phyloP scores from a whole-genome alignment of 2,329 filamentous ascomycete genomes.

The Ascochyta fabae region DNA sequence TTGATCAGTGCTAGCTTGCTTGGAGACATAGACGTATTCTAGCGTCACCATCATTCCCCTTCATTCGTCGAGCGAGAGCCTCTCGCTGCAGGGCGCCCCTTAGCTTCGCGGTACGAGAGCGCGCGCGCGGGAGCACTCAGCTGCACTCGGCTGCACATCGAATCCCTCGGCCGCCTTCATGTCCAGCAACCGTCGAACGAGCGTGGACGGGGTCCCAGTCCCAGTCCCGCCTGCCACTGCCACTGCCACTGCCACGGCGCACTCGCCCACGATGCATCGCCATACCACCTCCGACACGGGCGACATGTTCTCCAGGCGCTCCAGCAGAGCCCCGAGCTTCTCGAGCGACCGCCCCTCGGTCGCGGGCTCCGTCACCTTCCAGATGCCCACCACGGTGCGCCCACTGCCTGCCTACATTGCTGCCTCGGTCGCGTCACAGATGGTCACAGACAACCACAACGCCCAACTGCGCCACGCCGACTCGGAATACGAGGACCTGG shows the following conservation, averaged over 20 bases:
- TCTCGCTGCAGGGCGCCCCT: slow-evolving; percentile 24
- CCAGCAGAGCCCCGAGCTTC: slow-evolving; percentile 59
- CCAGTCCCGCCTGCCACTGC: too few species aligned
- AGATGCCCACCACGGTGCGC: slow-evolving; percentile 71
- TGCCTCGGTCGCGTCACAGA: slow-evolving; percentile 84
- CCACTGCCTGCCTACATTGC: slow-evolving; percentile 89
- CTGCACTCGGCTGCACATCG: slow-evolving; percentile 4
- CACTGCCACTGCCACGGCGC: slow-evolving; percentile 5
- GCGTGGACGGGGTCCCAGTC: slow-evolving; percentile 5
- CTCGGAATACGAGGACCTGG: slow-evolving; percentile 63
- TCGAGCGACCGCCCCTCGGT: slow-evolving; percentile 74
- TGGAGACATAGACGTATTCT: slow-evolving; percentile 15
- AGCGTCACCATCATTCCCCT: slow-evolving; percentile 19
- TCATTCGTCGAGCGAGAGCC: slow-evolving; percentile 16
- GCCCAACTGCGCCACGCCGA: slow-evolving; percentile 72
- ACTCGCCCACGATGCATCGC: slow-evolving; percentile 39
- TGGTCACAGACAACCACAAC: slow-evolving; percentile 87
- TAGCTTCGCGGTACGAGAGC: slow-evolving; percentile 21
- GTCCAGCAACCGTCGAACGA: slow-evolving; percentile 10
- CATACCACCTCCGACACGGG: slow-evolving; percentile 45
- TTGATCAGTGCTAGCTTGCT: slow-evolving; percentile 6
- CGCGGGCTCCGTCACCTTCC: slow-evolving; percentile 56
- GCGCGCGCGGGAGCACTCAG: slow-evolving; percentile 13
- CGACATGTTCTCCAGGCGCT: slow-evolving; percentile 45
- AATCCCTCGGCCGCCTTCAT: neutral